Evolutionary conservation across 2,329 filamentous ascomycete species (phyloP), one percentile per base, ranked within the genome.

Genomic region (Alternaria incomplexa): DNA sequence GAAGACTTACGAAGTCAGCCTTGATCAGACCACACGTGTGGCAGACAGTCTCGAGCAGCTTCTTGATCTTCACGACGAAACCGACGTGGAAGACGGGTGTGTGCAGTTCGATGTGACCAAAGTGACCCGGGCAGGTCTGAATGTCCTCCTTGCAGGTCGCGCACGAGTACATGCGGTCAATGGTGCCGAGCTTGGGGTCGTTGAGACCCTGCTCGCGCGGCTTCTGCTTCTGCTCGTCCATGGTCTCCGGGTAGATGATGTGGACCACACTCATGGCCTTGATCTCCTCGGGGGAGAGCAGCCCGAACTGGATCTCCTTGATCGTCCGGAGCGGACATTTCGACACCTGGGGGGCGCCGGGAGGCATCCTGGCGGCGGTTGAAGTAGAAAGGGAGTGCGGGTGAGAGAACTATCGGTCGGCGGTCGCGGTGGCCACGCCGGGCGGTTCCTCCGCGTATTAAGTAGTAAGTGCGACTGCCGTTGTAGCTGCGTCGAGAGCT

Each of bases 1-100:
- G 85, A 85, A 86, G 85, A 96, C 95, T 93, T 90, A 98, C 95
- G 90, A 93, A 92, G 88, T 98, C 94, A 83, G 93, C 91, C 86
- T 97, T 89, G 79, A 98, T 93, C 86, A 96, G 97, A 84, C 94
- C 95, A 87, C 96, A 99, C 82, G 96, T 97, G 85, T 97, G 94
- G 87, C 96, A 99, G 81, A 99, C 94, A 73, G 94, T 96, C 87
- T 99, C 96, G 81, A 99, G 86, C 75, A 99, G 89, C 86, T 98
- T 99, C 87, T 99, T 99, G 83, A 97, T 94, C 85, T 98, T 98
- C 81, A 93, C 96, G 84, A 99, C 91, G 83, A 97, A 99, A 76
- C 96, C 88, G 74, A 90, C 88, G 75, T 99, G 96, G 81, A 92
- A 99, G 73, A 99, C 96, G 59, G 96, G 96, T 79, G 93, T 94